Base-by-base conservation (phyloP, 2,329 filamentous ascomycete genomes). In the Fusarium heterosporum region DNA sequence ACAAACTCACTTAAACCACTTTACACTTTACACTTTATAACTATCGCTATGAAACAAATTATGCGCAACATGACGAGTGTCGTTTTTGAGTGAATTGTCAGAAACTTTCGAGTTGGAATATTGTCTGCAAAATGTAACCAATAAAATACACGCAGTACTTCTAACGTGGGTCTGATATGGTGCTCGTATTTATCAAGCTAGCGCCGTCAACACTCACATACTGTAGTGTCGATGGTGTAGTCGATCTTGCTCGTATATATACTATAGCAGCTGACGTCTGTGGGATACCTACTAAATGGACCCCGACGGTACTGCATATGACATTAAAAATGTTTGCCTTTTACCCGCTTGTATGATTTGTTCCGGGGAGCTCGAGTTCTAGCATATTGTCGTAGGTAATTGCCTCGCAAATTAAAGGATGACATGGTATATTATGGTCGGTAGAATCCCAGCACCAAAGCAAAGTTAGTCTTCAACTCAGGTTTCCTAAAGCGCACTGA, bases 241-340 rank as follows among this genome's bases (percentile, higher is more conserved):
- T 46, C 38, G 46, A 45, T 66, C 46, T 62, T 17, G 40, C 42
- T 66, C 63, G 63, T 66, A 66, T 66, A 66, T 66, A 25, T 41
- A 36, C 16, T 17, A 4, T n/a, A 36, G 17, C 28, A 25, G n/a
- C 25, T 22, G 10, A 28, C 32, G 30, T 41, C 32, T 30, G 13
- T 7, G n/a, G n/a, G 26, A 51, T n/a, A 43, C 51, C 51, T 51
- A 38, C 58, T 32, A 25, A 59, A 43, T 22, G 12, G 45, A 43
- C 19, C 25, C 19, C 7, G n/a, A n/a, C 34, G n/a, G 17, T 26
- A 45, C 16, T 28, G n/a, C 32, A 19, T 26, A 12, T 13, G 9
- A 36, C 22, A 22, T 6, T 22, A 22, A 22, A 22, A 22, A 22
- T 22, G 22, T 22, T 38, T 10, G 14, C 4, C 13, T 28, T 12